Evolutionary conservation across 2,329 filamentous ascomycete genomes (phyloP), one percentile per base, ranked within the genome.

Genomic region (Penicillium paneum): DNA sequence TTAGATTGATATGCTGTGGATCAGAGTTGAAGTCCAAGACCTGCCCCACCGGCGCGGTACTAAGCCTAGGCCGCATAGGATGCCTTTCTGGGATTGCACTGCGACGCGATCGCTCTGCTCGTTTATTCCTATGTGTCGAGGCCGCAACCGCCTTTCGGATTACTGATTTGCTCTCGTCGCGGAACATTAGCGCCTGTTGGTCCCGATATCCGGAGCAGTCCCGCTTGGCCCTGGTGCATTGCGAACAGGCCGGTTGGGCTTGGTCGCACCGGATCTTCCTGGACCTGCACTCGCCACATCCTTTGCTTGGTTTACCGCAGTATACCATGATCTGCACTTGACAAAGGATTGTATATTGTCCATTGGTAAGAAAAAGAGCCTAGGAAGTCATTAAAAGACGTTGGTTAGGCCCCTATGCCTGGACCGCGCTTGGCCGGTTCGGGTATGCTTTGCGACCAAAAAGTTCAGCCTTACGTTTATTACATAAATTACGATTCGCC

Each of bases 191-290:
- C 31, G 83, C 83, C 32, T 86, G 72, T 67, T 85, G 82, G 59
- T 87, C 83, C 60, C 84, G 78, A 63, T 87, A 87, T 7, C 84
- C 84, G 19, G 83, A 82, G 61, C 84, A 87, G 63, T 75, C 78
- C 68, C 83, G 83, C 64, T 79, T 78, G 42, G 83, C 79, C 38
- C 83, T 81, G 41, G 80, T 73, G 65, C 84, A 87, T 75, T 87
- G 84, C 24, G 82, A 82, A 64, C 84, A 87, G 63, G 82, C 78
- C 5, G 84, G 84, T 38, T 75, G 76, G 43, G 78, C 76, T 66
- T 83, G 84, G 68, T 87, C 84, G 71, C 84, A 87, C 28, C 69
- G 76, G 36, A 77, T 76, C 62, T 77, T 75, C 52, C 73, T 69
- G 21, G 70, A 62, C 51, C 76, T 69, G 55, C 76, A 79, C 53